Percentiles rank a stretch among this genome's conserved stretches.
Conservation (phyloP, 176 grass and related monocot genomes). For the Microstegium vimineum region DNA sequence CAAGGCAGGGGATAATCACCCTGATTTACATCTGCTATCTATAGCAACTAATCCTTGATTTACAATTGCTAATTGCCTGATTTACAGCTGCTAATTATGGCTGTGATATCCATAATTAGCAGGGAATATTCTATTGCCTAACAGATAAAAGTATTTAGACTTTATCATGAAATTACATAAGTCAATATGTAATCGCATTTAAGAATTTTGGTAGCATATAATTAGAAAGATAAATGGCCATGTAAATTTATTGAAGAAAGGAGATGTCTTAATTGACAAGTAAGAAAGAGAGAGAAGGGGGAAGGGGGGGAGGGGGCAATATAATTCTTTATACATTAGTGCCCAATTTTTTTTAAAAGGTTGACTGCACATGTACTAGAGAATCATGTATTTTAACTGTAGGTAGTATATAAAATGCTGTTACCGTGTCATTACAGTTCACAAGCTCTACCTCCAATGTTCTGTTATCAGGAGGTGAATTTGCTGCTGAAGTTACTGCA, state of each 20-base stretch:
- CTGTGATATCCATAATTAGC: too few species aligned
- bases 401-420: not conserved
- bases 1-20: too few species aligned
- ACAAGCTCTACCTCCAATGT: not conserved
- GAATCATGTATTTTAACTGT: not conserved
- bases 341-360: not conserved
- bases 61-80: too few species aligned
- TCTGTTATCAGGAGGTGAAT: constrained; percentile 54
- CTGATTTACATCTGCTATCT: too few species aligned
- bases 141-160: not conserved
- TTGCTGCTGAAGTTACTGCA: constrained; percentile 62
- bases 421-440: not conserved
- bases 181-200: not conserved
- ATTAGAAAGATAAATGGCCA: not conserved
- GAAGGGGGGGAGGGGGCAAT: too few species aligned
- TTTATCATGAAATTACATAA: not conserved
- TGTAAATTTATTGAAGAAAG: not conserved
- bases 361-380: not conserved
- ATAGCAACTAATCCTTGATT: too few species aligned
- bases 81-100: too few species aligned
- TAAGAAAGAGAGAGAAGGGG: too few species aligned
- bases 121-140: too few species aligned
- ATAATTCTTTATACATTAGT: not conserved
- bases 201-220: not conserved
- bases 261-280: not conserved